Percentiles rank a stretch among this genome's conserved stretches.
Conservation (phyloP, 257 asterid genomes). For the Lithospermum erythrorhizon region DNA sequence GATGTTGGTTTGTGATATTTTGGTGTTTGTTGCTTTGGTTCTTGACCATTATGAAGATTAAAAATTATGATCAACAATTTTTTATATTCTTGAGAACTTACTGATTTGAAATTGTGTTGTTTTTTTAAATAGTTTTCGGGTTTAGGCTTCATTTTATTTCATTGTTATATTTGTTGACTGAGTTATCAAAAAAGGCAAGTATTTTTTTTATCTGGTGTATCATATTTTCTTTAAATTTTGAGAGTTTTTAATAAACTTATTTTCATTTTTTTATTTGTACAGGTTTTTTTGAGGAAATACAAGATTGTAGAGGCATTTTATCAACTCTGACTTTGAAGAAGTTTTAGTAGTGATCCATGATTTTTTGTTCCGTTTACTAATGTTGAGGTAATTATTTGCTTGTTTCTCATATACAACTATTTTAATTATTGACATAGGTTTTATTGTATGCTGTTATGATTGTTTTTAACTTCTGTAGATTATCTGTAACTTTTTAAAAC, state of each 20-base stretch:
- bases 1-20: not conserved
- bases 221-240: not conserved
- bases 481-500: no score
- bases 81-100: slow-evolving; percentile 1
- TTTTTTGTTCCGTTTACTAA: not conserved
- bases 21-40: not conserved
- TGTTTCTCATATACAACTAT: not conserved
- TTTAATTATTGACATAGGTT: no score
- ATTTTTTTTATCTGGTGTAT: not conserved
- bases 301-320: not conserved
- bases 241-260: not conserved
- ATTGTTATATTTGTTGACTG: not conserved
- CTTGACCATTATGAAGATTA: not conserved
- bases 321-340: not conserved
- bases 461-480: not conserved
- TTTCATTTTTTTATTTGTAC: not conserved
- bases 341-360: no score
- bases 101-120: no score
- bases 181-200: slow-evolving; percentile 1
- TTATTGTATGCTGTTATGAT: not conserved
- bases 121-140: not conserved
- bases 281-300: not conserved
- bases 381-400: not conserved
- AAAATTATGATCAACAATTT: not conserved
- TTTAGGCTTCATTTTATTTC: not conserved